Base-by-base conservation (phyloP, 2,329 filamentous ascomycete species). In the Monilinia laxa region DNA sequence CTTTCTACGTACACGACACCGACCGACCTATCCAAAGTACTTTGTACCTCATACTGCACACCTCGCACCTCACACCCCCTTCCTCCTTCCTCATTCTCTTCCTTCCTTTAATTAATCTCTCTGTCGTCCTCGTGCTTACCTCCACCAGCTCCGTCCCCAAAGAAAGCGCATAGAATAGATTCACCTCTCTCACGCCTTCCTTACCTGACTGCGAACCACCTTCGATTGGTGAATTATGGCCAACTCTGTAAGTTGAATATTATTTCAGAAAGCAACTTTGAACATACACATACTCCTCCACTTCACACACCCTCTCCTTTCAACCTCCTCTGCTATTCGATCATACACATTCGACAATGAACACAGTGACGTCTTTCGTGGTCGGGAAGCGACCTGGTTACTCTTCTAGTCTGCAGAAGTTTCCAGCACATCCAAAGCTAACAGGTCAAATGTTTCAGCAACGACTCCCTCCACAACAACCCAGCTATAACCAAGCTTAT, bases 401-500 rank as follows among this genome's bases (percentile, higher is more conserved):
- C 35, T 42, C 47, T 38, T 60, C 64, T 42, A 25, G 20, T n/a
- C 47, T 60, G 40, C 53, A 49, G 16, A 66, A 62, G 31, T 58
- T 52, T 47, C 38, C 40, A 62, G 56, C 12, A 53, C 51, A 35
- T 45, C 54, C 51, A 62, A 65, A 71, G 70, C 73, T 75, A 62
- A 76, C 66, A 28, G 55, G 67, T 47, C 16, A 55, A 56, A 68
- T 66, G 59, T 68, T 66, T 57, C 69, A 77, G 75, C 76, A 76
- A 74, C 76, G 75, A 68, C 72, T 74, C 62, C 73, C 76, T 67
- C 59, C 75, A 60, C 73, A 76, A 68, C 62, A 70, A 55, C 75
- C 75, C 70, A 74, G 75, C 69, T 76, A 76, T 68, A 76, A 74
- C 68, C 72, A 71, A 68, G 73, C 71, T 67, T 89, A 87, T 78